A percentile compares a stretch with the other conserved stretches of the same genome.
Conservation (phyloP, 2,329 filamentous ascomycete genomes). For the Akanthomyces uredinophilus region DNA sequence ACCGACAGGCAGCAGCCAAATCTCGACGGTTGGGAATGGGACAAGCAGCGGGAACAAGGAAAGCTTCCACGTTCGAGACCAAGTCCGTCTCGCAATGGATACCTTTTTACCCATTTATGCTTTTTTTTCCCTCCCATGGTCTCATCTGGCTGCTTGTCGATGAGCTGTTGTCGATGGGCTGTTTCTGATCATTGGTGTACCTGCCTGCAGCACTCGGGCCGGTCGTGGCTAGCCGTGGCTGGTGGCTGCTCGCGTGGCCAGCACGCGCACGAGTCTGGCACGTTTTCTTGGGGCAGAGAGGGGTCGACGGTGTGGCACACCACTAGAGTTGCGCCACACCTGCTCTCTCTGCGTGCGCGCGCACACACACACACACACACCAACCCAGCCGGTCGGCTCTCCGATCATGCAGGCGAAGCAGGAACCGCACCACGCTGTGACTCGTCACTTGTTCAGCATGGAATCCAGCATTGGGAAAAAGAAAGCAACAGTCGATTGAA, state of each 20-base stretch:
- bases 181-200: neutral
- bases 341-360: neutral
- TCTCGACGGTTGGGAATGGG: neutral
- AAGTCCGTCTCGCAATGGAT: neutral
- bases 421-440: neutral
- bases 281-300: neutral
- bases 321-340: neutral
- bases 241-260: conserved; percentile 9
- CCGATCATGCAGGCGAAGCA: conserved; percentile 8
- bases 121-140: neutral
- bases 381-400: conserved; percentile 10
- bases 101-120: neutral
- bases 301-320: neutral
- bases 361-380: neutral
- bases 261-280: conserved; percentile 8
- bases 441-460: neutral
- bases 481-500: neutral
- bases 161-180: neutral
- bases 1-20: neutral
- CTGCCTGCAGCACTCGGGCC: no score
- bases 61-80: neutral
- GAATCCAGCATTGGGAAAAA: neutral
- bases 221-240: neutral
- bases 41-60: neutral
- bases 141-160: neutral